These are phyloP conservation scores for Cylindrotheca fusiformis DNA, from an alignment of 108 stramenopile genomes.

Conservation along the genomic window DNA sequence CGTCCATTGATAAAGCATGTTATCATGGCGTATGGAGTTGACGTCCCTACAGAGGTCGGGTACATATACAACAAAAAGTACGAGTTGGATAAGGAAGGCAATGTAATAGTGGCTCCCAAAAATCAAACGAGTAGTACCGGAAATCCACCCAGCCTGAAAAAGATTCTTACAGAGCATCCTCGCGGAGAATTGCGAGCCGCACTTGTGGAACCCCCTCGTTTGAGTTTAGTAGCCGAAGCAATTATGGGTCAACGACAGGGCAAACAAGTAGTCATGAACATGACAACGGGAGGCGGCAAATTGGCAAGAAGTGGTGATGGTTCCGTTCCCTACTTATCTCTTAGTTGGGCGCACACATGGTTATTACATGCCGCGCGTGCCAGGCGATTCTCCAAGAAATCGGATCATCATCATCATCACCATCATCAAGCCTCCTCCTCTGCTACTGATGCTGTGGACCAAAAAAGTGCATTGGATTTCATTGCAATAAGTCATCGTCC, in stretches of 20 bases:
- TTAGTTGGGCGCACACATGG: slow-evolving; percentile 87
- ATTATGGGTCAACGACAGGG: slow-evolving; percentile 47
- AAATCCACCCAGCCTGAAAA: slow-evolving; percentile 36
- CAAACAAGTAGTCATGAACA: slow-evolving; percentile 33
- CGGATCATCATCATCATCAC: no score
- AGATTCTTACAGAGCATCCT: slow-evolving; percentile 65
- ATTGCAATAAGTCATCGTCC: slow-evolving; percentile 75
- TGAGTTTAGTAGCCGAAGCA: slow-evolving; percentile 32
- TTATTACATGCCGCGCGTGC: slow-evolving; percentile 78
- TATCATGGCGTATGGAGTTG: slow-evolving; percentile 82
- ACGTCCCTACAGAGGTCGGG: slow-evolving; percentile 82
- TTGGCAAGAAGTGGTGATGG: slow-evolving; percentile 75
- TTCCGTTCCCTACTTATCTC: slow-evolving; percentile 77
- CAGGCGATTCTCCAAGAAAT: slow-evolving; percentile 30
- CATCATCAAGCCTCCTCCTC: no score
- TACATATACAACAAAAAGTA: slow-evolving; percentile 50
- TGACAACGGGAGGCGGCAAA: slow-evolving; percentile 10
- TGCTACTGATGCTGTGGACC: slow-evolving; percentile 13
- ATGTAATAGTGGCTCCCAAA: slow-evolving; percentile 1
- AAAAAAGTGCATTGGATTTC: slow-evolving; percentile 62
- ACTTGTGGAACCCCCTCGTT: slow-evolving; percentile 15
- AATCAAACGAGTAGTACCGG: slow-evolving; percentile 15
- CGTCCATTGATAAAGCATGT: slow-evolving; percentile 85
- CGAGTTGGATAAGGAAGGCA: slow-evolving; percentile 39
- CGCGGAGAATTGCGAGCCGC: slow-evolving; percentile 33